Percentiles rank a stretch among this genome's conserved stretches.
These are phyloP conservation scores for Abortiporus biennis DNA, from an alignment of 1,284 basidiomycete genomes.

Conservation along the genomic window DNA sequence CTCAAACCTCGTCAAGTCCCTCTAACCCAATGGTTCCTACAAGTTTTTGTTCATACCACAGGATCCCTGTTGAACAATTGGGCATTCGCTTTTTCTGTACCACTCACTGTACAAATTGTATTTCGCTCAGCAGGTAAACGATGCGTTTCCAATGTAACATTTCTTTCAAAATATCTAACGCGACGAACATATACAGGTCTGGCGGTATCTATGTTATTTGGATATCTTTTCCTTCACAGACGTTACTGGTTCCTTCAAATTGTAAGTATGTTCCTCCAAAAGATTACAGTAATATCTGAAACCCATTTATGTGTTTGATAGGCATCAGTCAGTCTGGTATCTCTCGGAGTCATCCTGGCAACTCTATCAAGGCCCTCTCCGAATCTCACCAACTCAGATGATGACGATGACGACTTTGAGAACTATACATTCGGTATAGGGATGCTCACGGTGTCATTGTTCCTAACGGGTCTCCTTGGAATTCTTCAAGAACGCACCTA, in stretches of 20 bases:
- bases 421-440: constrained; percentile 66
- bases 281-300: neutral
- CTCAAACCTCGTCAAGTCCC: constrained; percentile 72
- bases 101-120: constrained; percentile 81
- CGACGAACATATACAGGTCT: constrained; percentile 35
- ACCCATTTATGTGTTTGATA: constrained; percentile 18
- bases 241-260: constrained; percentile 61
- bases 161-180: neutral
- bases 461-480: constrained; percentile 74
- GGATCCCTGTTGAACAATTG: constrained; percentile 81
- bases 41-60: constrained; percentile 69
- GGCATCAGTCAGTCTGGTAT: constrained; percentile 69
- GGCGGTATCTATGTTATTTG: constrained; percentile 65
- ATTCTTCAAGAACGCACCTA: constrained; percentile 82
- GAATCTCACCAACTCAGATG: constrained; percentile 22
- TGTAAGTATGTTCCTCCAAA: constrained; percentile 32
- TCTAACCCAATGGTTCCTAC: constrained; percentile 64
- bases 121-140: constrained; percentile 79
- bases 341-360: constrained; percentile 69
- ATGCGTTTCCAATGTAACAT: constrained; percentile 4
- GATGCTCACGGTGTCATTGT: constrained; percentile 65
- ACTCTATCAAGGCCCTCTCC: constrained; percentile 61
- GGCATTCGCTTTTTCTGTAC: constrained; percentile 78
- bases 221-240: constrained; percentile 48
- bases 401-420: constrained; percentile 28